These are phyloP conservation scores for Yamadazyma friedrichii DNA, from an alignment of 1,139 yeast genomes.

Conservation along the genomic window DNA sequence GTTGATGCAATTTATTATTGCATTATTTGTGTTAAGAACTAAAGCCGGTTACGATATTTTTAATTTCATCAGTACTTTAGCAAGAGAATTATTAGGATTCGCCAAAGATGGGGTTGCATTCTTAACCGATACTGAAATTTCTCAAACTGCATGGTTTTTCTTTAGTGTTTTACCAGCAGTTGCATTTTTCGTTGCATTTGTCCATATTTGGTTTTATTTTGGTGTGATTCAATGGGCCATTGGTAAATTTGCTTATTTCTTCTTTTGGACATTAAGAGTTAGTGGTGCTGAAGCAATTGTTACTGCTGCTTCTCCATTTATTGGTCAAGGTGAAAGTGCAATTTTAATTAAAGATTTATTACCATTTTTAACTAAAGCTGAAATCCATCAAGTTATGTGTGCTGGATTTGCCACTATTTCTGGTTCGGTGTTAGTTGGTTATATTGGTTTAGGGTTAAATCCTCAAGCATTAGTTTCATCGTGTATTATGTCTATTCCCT, in stretches of 20 bases:
- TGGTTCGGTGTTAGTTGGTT: slow-evolving; percentile 65
- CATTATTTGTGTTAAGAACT: slow-evolving; percentile 62
- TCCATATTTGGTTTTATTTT: slow-evolving; percentile 61
- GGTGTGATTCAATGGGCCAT: slow-evolving; percentile 64
- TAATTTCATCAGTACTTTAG: slow-evolving; percentile 59
- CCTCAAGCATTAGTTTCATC: slow-evolving; percentile 66
- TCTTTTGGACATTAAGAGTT: slow-evolving; percentile 61
- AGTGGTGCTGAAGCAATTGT: slow-evolving; percentile 70
- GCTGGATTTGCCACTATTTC: slow-evolving; percentile 70
- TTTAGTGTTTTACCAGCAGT: slow-evolving; percentile 63
- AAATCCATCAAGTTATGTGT: slow-evolving; percentile 63
- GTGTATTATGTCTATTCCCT: slow-evolving; percentile 73
- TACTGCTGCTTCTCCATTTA: slow-evolving; percentile 69
- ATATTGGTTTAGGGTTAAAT: slow-evolving; percentile 63
- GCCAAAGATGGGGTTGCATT: slow-evolving; percentile 66
- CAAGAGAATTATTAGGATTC: slow-evolving; percentile 59
- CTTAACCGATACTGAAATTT: slow-evolving; percentile 42
- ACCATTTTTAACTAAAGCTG: slow-evolving; percentile 62
- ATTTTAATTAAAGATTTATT: slow-evolving; percentile 61
- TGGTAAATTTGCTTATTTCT: slow-evolving; percentile 56
- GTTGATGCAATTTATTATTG: slow-evolving; percentile 61
- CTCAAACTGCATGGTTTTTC: slow-evolving; percentile 49
- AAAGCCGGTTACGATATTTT: slow-evolving; percentile 62
- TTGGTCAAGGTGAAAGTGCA: slow-evolving; percentile 70
- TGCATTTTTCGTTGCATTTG: slow-evolving; percentile 62